A percentile compares a stretch with the other conserved stretches of the same genome.
These are phyloP conservation scores for Boletellus sp. DNA, from an alignment of 768 basidiomycete species.

Conservation along the genomic window DNA sequence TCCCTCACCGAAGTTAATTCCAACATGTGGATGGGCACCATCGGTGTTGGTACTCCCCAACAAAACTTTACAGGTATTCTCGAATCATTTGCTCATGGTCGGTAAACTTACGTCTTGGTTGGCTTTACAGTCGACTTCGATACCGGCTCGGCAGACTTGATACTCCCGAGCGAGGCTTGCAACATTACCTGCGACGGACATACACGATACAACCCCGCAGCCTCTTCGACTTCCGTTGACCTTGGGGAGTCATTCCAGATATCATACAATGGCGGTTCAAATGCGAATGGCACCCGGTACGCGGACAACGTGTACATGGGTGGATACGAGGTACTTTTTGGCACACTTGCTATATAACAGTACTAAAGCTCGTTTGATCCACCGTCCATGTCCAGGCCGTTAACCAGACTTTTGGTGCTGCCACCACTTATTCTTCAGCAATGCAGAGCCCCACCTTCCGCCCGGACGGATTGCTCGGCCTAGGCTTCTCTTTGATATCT, in stretches of 20 bases:
- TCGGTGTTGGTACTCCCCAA: conserved; percentile 47
- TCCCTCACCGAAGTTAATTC: conserved; percentile 36
- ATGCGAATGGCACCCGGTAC: conserved; percentile 38
- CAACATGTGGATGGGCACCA: conserved; percentile 44
- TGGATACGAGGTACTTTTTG: conserved; percentile 30
- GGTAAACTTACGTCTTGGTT: neutral
- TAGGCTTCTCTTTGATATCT: conserved; percentile 41
- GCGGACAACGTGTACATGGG: conserved; percentile 42
- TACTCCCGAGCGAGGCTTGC: conserved; percentile 36
- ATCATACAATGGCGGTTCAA: conserved; percentile 37
- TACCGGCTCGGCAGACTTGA: conserved; percentile 50
- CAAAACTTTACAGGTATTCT: conserved; percentile 38
- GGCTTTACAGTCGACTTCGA: conserved; percentile 51
- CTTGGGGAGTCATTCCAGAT: conserved; percentile 29
- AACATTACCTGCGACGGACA: conserved; percentile 31
- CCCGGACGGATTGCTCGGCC: conserved; percentile 42
- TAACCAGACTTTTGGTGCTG: conserved; percentile 43
- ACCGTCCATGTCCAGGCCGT: conserved; percentile 24
- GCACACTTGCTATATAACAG: conserved; percentile 9
- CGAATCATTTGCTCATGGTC: neutral
- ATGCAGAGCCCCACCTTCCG: conserved; percentile 25
- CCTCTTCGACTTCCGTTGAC: conserved; percentile 32
- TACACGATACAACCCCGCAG: conserved; percentile 24
- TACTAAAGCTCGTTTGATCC: neutral
- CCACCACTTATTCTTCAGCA: conserved; percentile 35